Evolutionary conservation across 768 basidiomycete species (phyloP), one percentile per base, ranked within the genome.

Genomic region (Pulveroboletus sp.): DNA sequence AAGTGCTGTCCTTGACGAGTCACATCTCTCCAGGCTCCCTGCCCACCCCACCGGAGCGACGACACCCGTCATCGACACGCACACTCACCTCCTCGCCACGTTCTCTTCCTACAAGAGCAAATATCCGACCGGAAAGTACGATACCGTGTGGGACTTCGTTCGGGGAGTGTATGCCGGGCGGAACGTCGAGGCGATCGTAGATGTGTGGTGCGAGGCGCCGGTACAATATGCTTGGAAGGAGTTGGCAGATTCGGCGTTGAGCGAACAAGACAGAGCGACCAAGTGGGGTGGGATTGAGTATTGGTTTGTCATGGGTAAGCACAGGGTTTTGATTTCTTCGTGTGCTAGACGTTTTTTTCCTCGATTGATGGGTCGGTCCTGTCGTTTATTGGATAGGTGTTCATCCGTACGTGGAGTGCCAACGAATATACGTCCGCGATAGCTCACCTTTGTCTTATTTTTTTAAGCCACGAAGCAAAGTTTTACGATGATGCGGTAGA

Each of bases 201-300:
- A 93, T 57, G 91, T 93, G 3, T 93, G 88, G 85, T 93, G 91
- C 57, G 91, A 92, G 60, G 86, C 85, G 0, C 86, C 89, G 0
- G 80, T 89, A 13, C 71, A 71, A 52, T 69, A 54, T 31, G 52
- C 47, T 1, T 91, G 88, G 88, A 78, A 72, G 57, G 84, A 84
- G 53, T 72, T 88, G 39, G 89, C 89, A 1, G 84, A 89, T 65
- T 80, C 83, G 1, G 86, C 86, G 3, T 27, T 83, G 50, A 74
- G 71, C 0, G 64, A 67, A 28, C 72, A 78, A 47, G 76, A 78
- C 43, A 69, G 80, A 53, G 58, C 61, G 31, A 60, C 61, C 1
- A 71, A 73, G 38, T 91, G 89, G 89, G 78, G 75, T 18, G 84
- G 80, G 1, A 68, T 88, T 24, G 77, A 81, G 46, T 92, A 93